Evolutionary conservation across 495 filamentous ascomycete genomes (phyloP).

Genomic region (Daldinia childiae): DNA sequence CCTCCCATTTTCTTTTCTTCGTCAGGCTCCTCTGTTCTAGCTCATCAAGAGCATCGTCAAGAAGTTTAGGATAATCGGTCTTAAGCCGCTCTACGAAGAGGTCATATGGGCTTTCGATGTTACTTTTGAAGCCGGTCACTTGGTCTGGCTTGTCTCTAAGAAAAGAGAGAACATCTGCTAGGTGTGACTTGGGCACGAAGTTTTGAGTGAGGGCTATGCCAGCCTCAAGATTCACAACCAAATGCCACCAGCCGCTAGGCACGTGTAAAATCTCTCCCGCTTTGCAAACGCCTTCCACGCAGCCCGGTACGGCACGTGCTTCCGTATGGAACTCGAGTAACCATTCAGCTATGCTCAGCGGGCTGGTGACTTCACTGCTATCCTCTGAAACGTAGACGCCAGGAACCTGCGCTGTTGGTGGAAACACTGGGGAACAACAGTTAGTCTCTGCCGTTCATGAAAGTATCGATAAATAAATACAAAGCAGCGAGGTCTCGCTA

Average conservation of each 20-base stretch:
- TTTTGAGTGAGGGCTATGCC: conserved; percentile 95
- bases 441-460: conserved; percentile 5
- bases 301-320: conserved; percentile 79
- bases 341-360: conserved; percentile 96
- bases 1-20: conserved; percentile 89
- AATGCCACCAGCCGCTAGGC: conserved; percentile 93
- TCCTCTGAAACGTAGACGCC: conserved; percentile 93
- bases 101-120: conserved; percentile 76
- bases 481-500: background rate
- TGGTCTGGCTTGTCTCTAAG: conserved; percentile 83
- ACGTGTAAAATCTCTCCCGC: conserved; percentile 94
- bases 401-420: conserved; percentile 67
- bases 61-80: conserved; percentile 68
- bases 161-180: conserved; percentile 81
- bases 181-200: conserved; percentile 83
- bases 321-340: conserved; percentile 90
- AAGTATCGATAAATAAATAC: background rate
- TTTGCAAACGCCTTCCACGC: conserved; percentile 85
- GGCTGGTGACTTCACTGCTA: conserved; percentile 92
- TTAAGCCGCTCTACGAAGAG: conserved; percentile 78
- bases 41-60: conserved; percentile 70
- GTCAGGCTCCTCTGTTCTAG: conserved; percentile 67
- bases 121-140: conserved; percentile 83
- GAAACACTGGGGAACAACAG: conserved; percentile 61
- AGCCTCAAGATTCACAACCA: conserved; percentile 87